A percentile compares a stretch with the other conserved stretches of the same genome.
Conservation (phyloP, 2,329 filamentous ascomycete genomes). For the Fusarium sp. region DNA sequence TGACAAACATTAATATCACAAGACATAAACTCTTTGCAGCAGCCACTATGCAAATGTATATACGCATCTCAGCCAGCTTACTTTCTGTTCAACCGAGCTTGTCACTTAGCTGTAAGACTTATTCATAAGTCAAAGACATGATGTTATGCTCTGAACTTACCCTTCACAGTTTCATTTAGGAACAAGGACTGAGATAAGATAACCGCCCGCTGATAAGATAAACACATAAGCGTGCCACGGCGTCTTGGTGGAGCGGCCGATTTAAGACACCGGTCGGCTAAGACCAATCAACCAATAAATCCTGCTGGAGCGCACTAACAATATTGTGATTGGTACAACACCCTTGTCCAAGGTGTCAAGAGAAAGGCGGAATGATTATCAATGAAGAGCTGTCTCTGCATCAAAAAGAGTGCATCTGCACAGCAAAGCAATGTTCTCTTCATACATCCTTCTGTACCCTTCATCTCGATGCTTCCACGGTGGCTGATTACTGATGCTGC, state of each 20-base stretch:
- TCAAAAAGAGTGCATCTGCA: not conserved
- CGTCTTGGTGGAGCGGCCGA: not conserved
- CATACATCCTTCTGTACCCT: rapidly evolving
- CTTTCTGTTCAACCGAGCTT: too few relatives aligned
- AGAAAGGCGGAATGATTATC: not conserved
- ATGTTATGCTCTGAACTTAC: too few relatives aligned
- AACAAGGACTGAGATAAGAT: too few relatives aligned
- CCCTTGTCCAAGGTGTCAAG: not conserved
- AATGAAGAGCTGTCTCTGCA: not conserved
- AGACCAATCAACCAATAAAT: not conserved
- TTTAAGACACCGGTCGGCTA: not conserved
- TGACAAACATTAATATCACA: too few relatives aligned
- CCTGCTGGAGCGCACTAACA: rapidly evolving
- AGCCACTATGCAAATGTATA: too few relatives aligned
- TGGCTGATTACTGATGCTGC: not conserved
- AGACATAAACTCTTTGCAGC: too few relatives aligned
- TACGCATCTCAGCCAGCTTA: too few relatives aligned
- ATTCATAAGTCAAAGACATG: too few relatives aligned
- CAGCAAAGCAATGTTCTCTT: not conserved
- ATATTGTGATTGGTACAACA: not conserved
- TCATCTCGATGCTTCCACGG: not conserved
- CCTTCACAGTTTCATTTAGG: too few relatives aligned
- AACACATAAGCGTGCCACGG: rapidly evolving
- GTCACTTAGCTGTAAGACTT: too few relatives aligned
- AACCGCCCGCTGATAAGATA: not conserved